Conservation (phyloP, 129 eudicot species). For the Gnaphalium uliginosum region DNA sequence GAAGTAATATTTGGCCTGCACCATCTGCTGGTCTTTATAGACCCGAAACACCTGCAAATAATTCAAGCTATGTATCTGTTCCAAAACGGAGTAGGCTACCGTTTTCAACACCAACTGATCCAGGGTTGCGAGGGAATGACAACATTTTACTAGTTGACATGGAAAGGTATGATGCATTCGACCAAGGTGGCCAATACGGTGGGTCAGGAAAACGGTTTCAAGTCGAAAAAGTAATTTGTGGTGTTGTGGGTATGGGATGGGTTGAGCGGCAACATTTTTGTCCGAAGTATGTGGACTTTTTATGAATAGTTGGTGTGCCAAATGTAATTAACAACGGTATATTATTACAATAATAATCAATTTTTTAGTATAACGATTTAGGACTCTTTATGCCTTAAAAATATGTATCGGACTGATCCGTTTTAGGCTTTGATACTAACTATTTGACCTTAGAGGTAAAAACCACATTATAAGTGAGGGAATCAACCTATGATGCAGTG, state of each 20-base stretch:
- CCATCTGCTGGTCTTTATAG: constrained; percentile 35
- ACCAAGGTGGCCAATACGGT: not conserved
- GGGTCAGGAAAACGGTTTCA: not conserved
- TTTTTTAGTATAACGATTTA: not conserved
- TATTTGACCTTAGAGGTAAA: not conserved
- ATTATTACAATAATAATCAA: not conserved
- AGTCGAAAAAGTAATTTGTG: not conserved
- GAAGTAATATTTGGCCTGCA: constrained; percentile 27
- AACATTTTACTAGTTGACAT: constrained; percentile 39
- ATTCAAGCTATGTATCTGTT: constrained; percentile 43
- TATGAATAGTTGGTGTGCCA: not conserved
- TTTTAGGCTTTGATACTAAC: not conserved
- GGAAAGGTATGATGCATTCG: constrained; percentile 49
- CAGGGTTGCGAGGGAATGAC: constrained; percentile 40
- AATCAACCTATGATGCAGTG: too few relatives aligned
- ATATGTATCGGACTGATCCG: not conserved
- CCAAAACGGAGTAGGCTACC: constrained; percentile 73
- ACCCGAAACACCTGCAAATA: constrained; percentile 39
- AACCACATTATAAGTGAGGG: not conserved
- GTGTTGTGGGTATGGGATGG: not conserved
- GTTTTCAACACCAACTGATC: constrained; percentile 40
- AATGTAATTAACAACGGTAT: not conserved
- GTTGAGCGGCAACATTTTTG: not conserved
- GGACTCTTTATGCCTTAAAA: too few relatives aligned
- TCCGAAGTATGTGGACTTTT: not conserved